Conservation (phyloP, 2,329 filamentous ascomycete genomes). For the Colletotrichum euphorbiae region DNA sequence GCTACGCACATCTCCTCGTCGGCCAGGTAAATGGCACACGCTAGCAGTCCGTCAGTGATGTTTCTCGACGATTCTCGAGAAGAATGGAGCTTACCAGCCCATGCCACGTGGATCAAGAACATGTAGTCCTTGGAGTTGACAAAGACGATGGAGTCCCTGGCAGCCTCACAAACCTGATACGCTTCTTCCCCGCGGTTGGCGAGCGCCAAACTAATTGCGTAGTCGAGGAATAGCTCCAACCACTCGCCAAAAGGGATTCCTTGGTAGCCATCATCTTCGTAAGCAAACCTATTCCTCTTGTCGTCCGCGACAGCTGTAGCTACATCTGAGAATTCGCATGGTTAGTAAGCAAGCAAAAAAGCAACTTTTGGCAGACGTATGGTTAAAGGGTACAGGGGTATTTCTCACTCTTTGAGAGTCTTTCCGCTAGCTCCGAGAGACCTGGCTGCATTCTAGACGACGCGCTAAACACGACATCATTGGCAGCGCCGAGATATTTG, state of each 20-base stretch:
- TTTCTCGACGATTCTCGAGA: neutral
- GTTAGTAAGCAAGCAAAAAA: neutral
- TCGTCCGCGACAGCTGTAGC: conserved; percentile 44
- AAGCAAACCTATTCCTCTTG: conserved; percentile 44
- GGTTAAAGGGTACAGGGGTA: neutral
- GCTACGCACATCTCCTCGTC: conserved; percentile 81
- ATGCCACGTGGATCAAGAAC: conserved; percentile 81
- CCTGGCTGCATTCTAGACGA: conserved; percentile 39
- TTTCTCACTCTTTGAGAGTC: conserved; percentile 64
- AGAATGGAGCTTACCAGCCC: conserved; percentile 67
- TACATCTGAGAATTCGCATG: conserved; percentile 44
- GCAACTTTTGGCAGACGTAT: too few relatives aligned
- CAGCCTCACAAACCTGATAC: conserved; percentile 83
- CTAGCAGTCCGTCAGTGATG: conserved; percentile 53
- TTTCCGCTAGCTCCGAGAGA: conserved; percentile 62
- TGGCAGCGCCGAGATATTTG: conserved; percentile 61
- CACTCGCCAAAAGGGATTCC: conserved; percentile 85
- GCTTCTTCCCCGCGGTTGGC: conserved; percentile 75
- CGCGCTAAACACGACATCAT: conserved; percentile 40
- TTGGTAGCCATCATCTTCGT: conserved; percentile 67
- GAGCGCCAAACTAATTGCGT: conserved; percentile 80
- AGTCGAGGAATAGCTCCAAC: conserved; percentile 91
- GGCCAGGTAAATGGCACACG: conserved; percentile 83
- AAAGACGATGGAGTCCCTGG: conserved; percentile 85
- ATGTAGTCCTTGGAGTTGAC: conserved; percentile 74